Percentiles rank a stretch among this genome's conserved stretches.
phyloP scores from a whole-genome alignment of 768 basidiomycete species.

The Suillus plorans region DNA sequence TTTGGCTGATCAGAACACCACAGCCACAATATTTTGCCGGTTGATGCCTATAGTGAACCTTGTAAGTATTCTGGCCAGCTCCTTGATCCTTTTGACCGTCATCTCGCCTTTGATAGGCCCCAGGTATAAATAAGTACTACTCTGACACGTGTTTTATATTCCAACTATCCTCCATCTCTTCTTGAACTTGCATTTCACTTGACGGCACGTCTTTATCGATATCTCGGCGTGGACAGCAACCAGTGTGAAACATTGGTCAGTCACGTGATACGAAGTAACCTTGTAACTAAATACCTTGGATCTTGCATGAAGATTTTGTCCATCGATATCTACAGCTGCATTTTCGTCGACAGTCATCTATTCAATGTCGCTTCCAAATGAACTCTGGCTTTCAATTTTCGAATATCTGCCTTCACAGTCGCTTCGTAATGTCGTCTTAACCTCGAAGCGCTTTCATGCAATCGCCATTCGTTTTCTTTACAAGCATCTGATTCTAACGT shows the following conservation, averaged over 20 bases:
- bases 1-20: no score
- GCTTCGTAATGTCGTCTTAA: slow-evolving; percentile 31
- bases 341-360: not conserved
- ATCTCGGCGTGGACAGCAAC: not conserved
- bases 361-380: slow-evolving; percentile 28
- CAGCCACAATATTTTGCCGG: no score
- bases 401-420: slow-evolving; percentile 31
- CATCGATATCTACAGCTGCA: not conserved
- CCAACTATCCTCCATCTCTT: not conserved
- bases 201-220: no score
- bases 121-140: not conserved
- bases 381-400: slow-evolving; percentile 40
- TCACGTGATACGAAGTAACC: not conserved
- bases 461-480: slow-evolving; percentile 20
- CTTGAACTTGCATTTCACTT: not conserved
- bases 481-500: slow-evolving; percentile 32
- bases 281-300: not conserved
- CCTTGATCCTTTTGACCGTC: not conserved
- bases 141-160: not conserved
- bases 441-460: slow-evolving; percentile 30
- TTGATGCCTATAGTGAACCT: no score
- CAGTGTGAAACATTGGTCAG: not conserved
- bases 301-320: not conserved
- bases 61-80: not conserved
- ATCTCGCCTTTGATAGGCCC: not conserved